Conservation (phyloP, 192 early-diverging fungal species). For the Coemansia sp. region DNA sequence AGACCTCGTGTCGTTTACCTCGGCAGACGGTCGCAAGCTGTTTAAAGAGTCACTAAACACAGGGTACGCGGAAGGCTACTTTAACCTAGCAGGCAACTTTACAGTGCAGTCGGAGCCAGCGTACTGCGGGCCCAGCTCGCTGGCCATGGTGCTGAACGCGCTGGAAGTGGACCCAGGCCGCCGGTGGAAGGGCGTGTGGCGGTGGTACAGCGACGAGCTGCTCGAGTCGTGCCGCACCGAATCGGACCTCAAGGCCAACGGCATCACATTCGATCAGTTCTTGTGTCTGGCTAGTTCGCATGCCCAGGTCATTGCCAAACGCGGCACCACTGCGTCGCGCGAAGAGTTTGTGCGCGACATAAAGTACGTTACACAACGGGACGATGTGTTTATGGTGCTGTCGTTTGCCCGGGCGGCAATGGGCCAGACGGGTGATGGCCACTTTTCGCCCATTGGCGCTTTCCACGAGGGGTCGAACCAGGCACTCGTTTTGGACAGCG, state of each 20-base stretch:
- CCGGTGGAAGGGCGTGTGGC: constrained; percentile 93
- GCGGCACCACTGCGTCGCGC: constrained; percentile 59
- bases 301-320: constrained; percentile 72
- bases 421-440: constrained; percentile 90
- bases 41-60: constrained; percentile 75
- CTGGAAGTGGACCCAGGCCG: constrained; percentile 84
- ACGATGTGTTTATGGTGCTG: constrained; percentile 83
- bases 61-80: constrained; percentile 83
- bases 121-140: constrained; percentile 84
- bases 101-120: constrained; percentile 88
- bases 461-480: constrained; percentile 69
- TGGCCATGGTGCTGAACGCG: constrained; percentile 93
- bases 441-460: constrained; percentile 88
- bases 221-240: constrained; percentile 67
- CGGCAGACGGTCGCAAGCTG: constrained; percentile 67
- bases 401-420: constrained; percentile 76
- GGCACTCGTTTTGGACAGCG: constrained; percentile 84
- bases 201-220: constrained; percentile 79
- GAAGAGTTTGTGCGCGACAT: constrained; percentile 83
- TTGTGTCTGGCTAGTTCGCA: constrained; percentile 88
- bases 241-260: constrained; percentile 74
- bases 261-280: constrained; percentile 89
- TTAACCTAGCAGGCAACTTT: constrained; percentile 83
- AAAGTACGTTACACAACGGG: constrained; percentile 58
- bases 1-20: constrained; percentile 74